A percentile compares a stretch with the other conserved stretches of the same genome.
Conservation (phyloP, 176 grass and related monocot species). For the Urochloa ruziziensis region DNA sequence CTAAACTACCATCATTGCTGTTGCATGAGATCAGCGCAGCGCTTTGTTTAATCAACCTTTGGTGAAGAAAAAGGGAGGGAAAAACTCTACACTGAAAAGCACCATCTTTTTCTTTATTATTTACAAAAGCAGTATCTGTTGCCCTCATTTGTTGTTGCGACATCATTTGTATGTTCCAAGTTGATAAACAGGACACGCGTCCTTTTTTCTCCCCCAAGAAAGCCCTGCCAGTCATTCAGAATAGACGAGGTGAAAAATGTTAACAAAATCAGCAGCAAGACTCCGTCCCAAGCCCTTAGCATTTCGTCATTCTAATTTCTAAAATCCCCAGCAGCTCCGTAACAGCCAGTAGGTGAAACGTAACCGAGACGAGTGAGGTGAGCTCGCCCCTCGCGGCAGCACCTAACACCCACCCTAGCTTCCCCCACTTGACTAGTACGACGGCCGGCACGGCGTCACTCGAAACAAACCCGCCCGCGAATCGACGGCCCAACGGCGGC, state of each 20-base stretch:
- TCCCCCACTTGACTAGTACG: neutral
- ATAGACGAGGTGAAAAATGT: neutral
- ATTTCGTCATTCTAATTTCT: neutral
- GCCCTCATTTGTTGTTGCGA: neutral
- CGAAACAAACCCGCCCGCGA: neutral
- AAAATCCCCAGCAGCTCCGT: neutral
- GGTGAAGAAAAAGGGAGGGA: neutral
- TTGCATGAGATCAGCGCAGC: conserved; percentile 5
- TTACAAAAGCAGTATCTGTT: neutral
- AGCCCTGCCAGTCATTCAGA: conserved; percentile 1
- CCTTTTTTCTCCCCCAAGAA: neutral
- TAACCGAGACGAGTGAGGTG: neutral
- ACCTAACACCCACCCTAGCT: neutral
- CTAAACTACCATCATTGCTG: conserved; percentile 3
- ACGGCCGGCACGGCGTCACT: conserved; percentile 1
- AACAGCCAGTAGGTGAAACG: conserved; percentile 35
- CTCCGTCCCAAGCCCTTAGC: neutral
- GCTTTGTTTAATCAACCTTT: neutral
- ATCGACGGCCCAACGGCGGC: conserved; percentile 41
- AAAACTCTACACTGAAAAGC: neutral
- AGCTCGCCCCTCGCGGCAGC: neutral
- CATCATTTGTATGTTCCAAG: neutral
- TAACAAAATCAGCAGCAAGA: neutral
- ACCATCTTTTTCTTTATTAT: neutral
- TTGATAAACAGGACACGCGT: neutral